These are phyloP conservation scores for Mimosa bimucronata DNA, from an alignment of 306 rosid species.

Conservation along the genomic window DNA sequence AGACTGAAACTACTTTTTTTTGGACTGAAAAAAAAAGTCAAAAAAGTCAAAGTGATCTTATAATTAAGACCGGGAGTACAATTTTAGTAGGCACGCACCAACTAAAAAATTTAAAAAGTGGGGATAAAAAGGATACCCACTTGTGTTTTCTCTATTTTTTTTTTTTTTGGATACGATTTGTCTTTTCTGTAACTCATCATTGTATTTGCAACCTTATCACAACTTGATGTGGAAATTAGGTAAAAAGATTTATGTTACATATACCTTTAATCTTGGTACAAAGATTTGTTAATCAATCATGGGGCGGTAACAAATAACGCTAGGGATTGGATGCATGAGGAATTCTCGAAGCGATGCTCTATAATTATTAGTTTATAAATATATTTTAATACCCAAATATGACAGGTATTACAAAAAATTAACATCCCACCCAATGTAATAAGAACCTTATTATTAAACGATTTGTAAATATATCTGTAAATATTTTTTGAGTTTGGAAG, in stretches of 20 bases:
- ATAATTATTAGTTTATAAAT: background rate
- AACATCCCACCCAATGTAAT: background rate
- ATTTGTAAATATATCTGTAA: too few relatives aligned
- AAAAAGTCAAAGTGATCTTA: too few relatives aligned
- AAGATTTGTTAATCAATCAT: background rate
- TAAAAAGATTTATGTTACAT: background rate
- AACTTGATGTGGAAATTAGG: background rate
- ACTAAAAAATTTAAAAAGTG: background rate
- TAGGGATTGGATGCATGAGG: background rate
- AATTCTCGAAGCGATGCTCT: background rate
- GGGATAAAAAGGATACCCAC: background rate
- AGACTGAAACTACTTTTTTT: too few relatives aligned
- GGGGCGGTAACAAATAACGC: background rate
- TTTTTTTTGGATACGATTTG: background rate
- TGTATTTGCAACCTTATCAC: background rate
- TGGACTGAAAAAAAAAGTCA: too few relatives aligned
- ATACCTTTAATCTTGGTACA: background rate
- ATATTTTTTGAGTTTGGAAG: too few relatives aligned
- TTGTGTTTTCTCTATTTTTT: background rate
- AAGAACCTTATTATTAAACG: too few relatives aligned
- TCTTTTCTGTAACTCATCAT: background rate
- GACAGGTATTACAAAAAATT: background rate
- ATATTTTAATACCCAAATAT: background rate
- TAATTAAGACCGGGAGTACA: too few relatives aligned
- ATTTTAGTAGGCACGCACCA: background rate